phyloP scores from a whole-genome alignment of 140 eudicot species.

The Bidens hawaiensis region DNA sequence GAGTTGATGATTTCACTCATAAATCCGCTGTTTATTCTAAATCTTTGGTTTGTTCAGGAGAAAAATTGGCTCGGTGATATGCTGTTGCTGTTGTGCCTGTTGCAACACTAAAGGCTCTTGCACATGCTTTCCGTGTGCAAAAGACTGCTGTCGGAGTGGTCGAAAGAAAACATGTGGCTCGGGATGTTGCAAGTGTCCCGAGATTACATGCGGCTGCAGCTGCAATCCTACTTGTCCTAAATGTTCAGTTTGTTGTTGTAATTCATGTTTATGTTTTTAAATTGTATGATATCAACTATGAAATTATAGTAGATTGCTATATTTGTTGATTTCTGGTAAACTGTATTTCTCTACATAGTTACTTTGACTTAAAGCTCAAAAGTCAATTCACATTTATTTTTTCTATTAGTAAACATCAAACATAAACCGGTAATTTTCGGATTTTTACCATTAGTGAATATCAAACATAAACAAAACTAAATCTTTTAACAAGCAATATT shows the following conservation, averaged over 20 bases:
- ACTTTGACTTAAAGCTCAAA: too few relatives aligned
- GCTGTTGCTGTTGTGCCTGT: slow-evolving; percentile 24
- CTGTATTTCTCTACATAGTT: not conserved
- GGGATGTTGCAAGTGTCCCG: slow-evolving; percentile 21
- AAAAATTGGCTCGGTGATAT: slow-evolving; percentile 14
- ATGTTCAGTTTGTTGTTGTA: slow-evolving; percentile 27
- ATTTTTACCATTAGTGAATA: too few relatives aligned
- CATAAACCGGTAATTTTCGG: too few relatives aligned
- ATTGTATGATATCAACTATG: slow-evolving; percentile 6
- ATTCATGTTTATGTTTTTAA: slow-evolving; percentile 28
- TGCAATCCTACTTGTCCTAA: slow-evolving; percentile 24
- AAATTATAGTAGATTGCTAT: slow-evolving; percentile 1
- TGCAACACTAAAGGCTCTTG: slow-evolving; percentile 1
- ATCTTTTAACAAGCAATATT: too few relatives aligned
- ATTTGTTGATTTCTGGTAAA: slow-evolving; percentile 1
- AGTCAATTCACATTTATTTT: not conserved
- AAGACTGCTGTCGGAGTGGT: slow-evolving; percentile 16
- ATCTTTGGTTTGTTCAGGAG: slow-evolving; percentile 18
- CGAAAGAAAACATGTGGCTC: slow-evolving; percentile 2
- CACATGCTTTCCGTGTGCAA: slow-evolving; percentile 1
- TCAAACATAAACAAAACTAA: too few relatives aligned
- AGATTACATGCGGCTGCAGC: slow-evolving; percentile 18
- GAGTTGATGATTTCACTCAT: not conserved
- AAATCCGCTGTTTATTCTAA: not conserved
- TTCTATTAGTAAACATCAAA: too few relatives aligned